Conservation (phyloP, 164 flowering plant genomes). For the Protea cynaroides region DNA sequence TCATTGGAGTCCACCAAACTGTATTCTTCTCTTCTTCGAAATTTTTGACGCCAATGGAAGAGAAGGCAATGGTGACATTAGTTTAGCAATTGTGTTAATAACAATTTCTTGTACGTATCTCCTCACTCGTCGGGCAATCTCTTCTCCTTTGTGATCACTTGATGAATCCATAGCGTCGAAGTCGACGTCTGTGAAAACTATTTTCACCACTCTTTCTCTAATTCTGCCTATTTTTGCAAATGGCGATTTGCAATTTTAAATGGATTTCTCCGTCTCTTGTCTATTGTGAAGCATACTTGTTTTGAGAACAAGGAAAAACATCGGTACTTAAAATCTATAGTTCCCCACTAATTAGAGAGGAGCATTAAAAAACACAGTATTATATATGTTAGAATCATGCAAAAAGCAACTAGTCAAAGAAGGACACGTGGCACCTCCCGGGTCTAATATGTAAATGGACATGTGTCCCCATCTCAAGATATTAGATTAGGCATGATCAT, state of each 20-base stretch:
- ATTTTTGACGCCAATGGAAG: no score
- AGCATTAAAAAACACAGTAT: no score
- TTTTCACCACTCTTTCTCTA: slow-evolving; percentile 28
- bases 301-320: slow-evolving; percentile 21
- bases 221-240: background rate
- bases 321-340: no score
- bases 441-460: no score
- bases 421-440: no score
- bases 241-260: background rate
- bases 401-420: no score
- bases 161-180: slow-evolving; percentile 67
- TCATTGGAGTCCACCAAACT: background rate
- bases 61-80: no score
- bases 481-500: no score
- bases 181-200: slow-evolving; percentile 40
- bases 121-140: slow-evolving; percentile 32
- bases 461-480: no score
- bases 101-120: slow-evolving; percentile 36
- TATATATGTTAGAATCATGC: no score
- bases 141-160: slow-evolving; percentile 38
- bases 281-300: slow-evolving; percentile 19
- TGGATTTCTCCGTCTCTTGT: background rate
- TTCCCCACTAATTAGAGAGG: no score
- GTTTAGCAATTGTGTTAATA: slow-evolving; percentile 8
- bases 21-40: background rate